Conservation (phyloP, 1,284 basidiomycete species). For the Trichosporon sp. region DNA sequence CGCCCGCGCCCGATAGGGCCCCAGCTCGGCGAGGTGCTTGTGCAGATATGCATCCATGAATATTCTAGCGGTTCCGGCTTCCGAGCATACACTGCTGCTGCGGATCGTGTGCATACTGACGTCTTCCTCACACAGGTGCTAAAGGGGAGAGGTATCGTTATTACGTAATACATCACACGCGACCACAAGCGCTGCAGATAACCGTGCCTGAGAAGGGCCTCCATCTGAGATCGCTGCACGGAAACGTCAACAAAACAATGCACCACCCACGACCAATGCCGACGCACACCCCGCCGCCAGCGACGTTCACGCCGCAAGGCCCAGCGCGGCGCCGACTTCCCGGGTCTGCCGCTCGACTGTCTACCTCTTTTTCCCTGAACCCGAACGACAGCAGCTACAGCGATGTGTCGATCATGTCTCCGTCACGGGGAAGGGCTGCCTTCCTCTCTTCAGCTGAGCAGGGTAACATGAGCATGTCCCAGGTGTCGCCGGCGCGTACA, state of each 20-base stretch:
- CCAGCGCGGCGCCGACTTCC: constrained; percentile 16
- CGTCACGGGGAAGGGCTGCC: constrained; percentile 23
- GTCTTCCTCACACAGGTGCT: background rate
- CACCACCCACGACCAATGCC: constrained; percentile 21
- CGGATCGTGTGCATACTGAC: background rate
- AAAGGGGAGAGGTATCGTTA: too few relatives aligned
- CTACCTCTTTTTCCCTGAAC: constrained; percentile 28
- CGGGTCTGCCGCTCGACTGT: constrained; percentile 21
- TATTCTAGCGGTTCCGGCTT: background rate
- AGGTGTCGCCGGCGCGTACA: constrained; percentile 31
- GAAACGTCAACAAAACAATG: background rate
- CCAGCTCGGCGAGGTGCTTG: background rate
- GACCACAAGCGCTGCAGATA: background rate
- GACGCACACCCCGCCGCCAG: constrained; percentile 27
- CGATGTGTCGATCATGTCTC: constrained; percentile 24
- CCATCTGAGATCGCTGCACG: constrained; percentile 5
- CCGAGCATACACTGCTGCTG: background rate
- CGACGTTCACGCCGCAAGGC: constrained; percentile 25
- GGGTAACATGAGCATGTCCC: constrained; percentile 32
- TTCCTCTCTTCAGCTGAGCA: constrained; percentile 29
- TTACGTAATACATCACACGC: background rate
- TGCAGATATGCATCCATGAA: background rate
- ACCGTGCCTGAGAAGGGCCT: constrained; percentile 3
- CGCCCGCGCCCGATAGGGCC: background rate
- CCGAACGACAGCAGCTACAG: constrained; percentile 25